phyloP scores from a whole-genome alignment of 345 rosid species.

The Hevea brasiliensis region DNA sequence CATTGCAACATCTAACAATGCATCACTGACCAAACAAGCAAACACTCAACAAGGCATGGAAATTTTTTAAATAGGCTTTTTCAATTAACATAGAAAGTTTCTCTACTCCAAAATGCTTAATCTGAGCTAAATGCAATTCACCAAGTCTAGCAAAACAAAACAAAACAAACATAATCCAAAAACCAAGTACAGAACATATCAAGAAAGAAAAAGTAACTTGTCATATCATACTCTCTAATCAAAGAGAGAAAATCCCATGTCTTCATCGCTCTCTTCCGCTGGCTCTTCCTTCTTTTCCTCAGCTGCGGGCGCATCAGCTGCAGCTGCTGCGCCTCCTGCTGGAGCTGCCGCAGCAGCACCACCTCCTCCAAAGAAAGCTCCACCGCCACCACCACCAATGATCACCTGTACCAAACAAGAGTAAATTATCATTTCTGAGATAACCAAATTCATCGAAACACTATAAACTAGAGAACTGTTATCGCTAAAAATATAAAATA shows the following conservation, averaged over 20 bases:
- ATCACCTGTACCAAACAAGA: slow-evolving; percentile 18
- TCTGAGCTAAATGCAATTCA: background rate
- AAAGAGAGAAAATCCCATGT: slow-evolving; percentile 24
- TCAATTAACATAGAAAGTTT: too few relatives aligned
- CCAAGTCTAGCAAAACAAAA: slow-evolving; percentile 3
- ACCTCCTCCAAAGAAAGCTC: slow-evolving; percentile 14
- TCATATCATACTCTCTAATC: slow-evolving; percentile 5
- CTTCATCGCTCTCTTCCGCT: slow-evolving; percentile 20
- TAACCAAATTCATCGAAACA: too few relatives aligned
- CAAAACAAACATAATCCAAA: too few relatives aligned
- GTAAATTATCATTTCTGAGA: too few relatives aligned
- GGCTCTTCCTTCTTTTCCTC: slow-evolving; percentile 24
- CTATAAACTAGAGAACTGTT: too few relatives aligned
- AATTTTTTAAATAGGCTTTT: too few relatives aligned
- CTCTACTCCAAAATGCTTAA: slow-evolving; percentile 1
- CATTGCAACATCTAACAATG: too few relatives aligned
- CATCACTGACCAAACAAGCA: too few relatives aligned
- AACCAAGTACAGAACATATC: background rate
- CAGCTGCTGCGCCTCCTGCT: slow-evolving; percentile 17
- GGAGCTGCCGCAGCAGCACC: slow-evolving; percentile 20
- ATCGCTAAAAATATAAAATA: too few relatives aligned
- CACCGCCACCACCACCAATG: slow-evolving; percentile 22
- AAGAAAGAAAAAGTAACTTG: background rate
- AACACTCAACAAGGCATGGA: too few relatives aligned
- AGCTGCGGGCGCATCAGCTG: slow-evolving; percentile 19